Base-by-base conservation (phyloP, 768 basidiomycete genomes). In the Botryobasidium botryosum region DNA sequence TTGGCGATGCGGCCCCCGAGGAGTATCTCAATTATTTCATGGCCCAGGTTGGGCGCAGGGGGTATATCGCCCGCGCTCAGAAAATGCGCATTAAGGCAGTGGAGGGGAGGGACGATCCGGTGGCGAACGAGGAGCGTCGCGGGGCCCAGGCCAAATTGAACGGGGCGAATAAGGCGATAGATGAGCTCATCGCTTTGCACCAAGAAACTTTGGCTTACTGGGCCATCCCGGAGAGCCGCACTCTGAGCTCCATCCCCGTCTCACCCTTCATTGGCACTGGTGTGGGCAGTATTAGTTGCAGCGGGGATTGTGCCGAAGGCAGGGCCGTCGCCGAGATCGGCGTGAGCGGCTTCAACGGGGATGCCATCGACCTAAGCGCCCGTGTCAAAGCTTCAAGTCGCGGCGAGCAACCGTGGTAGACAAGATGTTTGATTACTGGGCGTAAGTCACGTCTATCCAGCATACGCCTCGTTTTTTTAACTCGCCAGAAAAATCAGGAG, bases 281-380 rank as follows among this genome's bases (percentile, higher is more conserved):
- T 25, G 4, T 43, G 20, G 35, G 40, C 23, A 4, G 35, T 24
- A 28, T 8, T 32, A 29, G 17, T 18, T 37, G 33, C 18, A 25
- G 7, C 18, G 31, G 45, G 2, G n/a, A 26, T 32, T 51, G 20
- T 44, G 45, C 48, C 24, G 40, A 45, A 35, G 50, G 50, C 28
- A 45, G 28, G 25, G 41, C 44, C 17, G 56, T 60, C 17, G 47
- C 61, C 46, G 53, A 61, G 51, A 37, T 61, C 31, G 29, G 54
- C 47, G 38, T 28, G 51, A 43, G 20, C 4, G 50, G 46, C 43
- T 55, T 62, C 46, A 40, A 43, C 6, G 52, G 52, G 38, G 54
- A 59, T 40, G 53, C 40, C 18, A 55, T 60, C 35, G 54, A 51
- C 31, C 35, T 48, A 5, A 47, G 50, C n/a, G n/a, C n/a, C n/a